phyloP scores from a whole-genome alignment of 768 basidiomycete species.

The Rhizopogon sp. region DNA sequence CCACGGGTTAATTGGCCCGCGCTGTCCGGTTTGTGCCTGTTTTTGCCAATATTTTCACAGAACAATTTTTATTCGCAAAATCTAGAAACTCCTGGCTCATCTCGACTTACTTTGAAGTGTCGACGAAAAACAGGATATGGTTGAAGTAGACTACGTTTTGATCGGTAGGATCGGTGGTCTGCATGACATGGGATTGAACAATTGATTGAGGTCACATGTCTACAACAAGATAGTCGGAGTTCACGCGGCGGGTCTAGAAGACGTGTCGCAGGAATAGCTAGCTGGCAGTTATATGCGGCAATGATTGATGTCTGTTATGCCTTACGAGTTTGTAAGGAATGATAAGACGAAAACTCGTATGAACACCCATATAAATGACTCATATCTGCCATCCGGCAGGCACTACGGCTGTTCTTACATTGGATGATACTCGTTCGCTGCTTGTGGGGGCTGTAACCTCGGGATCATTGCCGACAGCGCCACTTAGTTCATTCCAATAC shows the following conservation, averaged over 20 bases:
- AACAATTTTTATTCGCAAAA: constrained; percentile 8
- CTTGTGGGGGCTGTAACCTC: constrained; percentile 5
- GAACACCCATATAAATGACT: constrained; percentile 14
- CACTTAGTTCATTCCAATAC: constrained; percentile 44
- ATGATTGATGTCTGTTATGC: background rate
- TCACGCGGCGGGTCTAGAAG: constrained; percentile 23
- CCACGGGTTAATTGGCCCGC: constrained; percentile 24
- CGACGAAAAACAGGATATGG: background rate
- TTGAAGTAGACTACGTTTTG: background rate
- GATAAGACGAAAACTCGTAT: constrained; percentile 11
- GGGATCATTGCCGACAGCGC: background rate
- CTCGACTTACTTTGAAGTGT: constrained; percentile 4
- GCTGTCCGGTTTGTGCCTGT: constrained; percentile 9
- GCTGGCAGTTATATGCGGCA: constrained; percentile 3
- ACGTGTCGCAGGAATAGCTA: background rate
- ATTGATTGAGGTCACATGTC: background rate
- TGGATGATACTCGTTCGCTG: background rate
- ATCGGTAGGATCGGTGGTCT: background rate
- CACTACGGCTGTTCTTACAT: constrained; percentile 4
- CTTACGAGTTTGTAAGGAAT: constrained; percentile 3
- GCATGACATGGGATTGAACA: background rate
- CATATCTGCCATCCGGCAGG: constrained; percentile 18
- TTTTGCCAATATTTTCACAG: constrained; percentile 8
- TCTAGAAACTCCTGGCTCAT: constrained; percentile 1
- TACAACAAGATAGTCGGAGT: constrained; percentile 9